Evolutionary conservation across 2,329 filamentous ascomycete species (phyloP).

Genomic region (Teratosphaeria pseudoeucalypti): DNA sequence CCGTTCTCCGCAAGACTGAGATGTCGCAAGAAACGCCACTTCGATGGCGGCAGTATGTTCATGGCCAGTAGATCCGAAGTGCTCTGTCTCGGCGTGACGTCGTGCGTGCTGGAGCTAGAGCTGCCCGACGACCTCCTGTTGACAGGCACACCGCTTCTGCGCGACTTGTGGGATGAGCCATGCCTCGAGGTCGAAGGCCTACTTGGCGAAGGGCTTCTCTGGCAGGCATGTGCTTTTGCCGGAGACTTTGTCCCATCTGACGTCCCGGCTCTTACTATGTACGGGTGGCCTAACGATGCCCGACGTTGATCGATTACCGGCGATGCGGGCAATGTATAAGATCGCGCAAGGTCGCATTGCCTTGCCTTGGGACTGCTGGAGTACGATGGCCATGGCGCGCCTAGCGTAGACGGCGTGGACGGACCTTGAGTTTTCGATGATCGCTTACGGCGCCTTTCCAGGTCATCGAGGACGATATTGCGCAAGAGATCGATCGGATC

Average conservation of each 20-base stretch:
- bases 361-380: slow-evolving; percentile 46
- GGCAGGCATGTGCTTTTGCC: slow-evolving; percentile 31
- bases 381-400: slow-evolving; percentile 45
- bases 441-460: slow-evolving; percentile 72
- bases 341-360: slow-evolving; percentile 56
- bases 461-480: slow-evolving; percentile 90
- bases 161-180: slow-evolving; percentile 51
- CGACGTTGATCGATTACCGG: slow-evolving; percentile 41
- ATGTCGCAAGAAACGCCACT: slow-evolving; percentile 92
- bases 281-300: slow-evolving; percentile 40
- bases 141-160: slow-evolving; percentile 55
- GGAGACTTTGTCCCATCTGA: slow-evolving; percentile 29
- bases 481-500: slow-evolving; percentile 84
- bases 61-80: slow-evolving; percentile 65
- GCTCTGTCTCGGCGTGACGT: slow-evolving; percentile 51
- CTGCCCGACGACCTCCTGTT: slow-evolving; percentile 79
- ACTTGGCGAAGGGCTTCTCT: slow-evolving; percentile 70
- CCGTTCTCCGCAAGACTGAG: slow-evolving; percentile 87
- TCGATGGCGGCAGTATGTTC: slow-evolving; percentile 66
- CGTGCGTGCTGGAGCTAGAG: slow-evolving; percentile 66
- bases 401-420: slow-evolving; percentile 57
- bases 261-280: slow-evolving; percentile 50
- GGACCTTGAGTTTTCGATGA: slow-evolving; percentile 66
- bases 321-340: slow-evolving; percentile 59
- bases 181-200: slow-evolving; percentile 68